phyloP scores from a whole-genome alignment of 23 red algal genomes.

The Gracilaria domingensis region DNA sequence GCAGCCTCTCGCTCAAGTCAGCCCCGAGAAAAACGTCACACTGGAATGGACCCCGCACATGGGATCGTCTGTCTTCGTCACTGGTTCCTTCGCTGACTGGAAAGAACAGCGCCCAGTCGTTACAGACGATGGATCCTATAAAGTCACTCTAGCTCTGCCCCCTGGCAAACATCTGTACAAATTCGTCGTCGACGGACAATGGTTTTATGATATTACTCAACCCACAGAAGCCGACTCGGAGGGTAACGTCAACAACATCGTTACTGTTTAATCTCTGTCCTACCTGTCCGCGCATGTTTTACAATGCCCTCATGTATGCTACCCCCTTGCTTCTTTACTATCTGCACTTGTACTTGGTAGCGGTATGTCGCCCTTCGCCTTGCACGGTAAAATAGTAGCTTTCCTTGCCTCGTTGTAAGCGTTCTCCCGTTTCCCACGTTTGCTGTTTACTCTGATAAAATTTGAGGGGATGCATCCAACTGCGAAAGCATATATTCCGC shows the following conservation, averaged over 20 bases:
- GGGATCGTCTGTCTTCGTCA: conserved; percentile 30
- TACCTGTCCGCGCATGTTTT: not conserved
- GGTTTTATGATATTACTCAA: conserved; percentile 74
- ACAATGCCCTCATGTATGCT: not conserved
- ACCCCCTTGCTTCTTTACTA: conserved; percentile 1
- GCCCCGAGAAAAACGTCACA: not conserved
- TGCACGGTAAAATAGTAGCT: not conserved
- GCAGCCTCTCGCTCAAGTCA: not conserved
- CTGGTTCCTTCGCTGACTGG: conserved; percentile 60
- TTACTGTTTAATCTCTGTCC: conserved; percentile 15
- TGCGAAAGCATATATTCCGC: conserved; percentile 49
- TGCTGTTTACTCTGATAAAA: not conserved
- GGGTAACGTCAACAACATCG: conserved; percentile 81
- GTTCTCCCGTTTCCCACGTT: too few relatives aligned
- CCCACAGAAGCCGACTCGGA: conserved; percentile 46
- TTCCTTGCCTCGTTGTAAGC: not conserved
- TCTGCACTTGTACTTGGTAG: not conserved
- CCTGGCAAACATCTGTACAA: conserved; percentile 71
- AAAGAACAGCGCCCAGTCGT: conserved; percentile 4
- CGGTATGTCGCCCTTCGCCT: not conserved
- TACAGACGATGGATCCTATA: conserved; percentile 18
- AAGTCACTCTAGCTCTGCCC: conserved; percentile 5
- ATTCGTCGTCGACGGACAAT: conserved; percentile 77
- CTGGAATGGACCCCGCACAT: conserved; percentile 19
- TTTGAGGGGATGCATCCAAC: not conserved